Conservation (phyloP, 2,329 filamentous ascomycete genomes). For the Aspergillus fijiensis region DNA sequence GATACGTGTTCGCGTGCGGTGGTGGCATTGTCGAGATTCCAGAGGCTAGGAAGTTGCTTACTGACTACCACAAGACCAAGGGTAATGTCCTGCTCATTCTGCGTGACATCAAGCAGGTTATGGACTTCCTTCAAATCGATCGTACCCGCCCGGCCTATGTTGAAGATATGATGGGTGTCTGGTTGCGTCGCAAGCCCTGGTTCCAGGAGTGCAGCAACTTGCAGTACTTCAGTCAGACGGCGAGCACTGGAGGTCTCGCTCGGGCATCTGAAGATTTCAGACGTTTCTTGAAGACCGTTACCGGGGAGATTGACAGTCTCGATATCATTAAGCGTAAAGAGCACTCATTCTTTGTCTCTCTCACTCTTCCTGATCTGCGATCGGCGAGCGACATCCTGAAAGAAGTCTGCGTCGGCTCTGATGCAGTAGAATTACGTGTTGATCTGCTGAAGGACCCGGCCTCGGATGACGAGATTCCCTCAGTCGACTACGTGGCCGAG, state of each 20-base stretch:
- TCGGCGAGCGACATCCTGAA: constrained; percentile 65
- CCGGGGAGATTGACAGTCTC: constrained; percentile 58
- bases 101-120: constrained; percentile 80
- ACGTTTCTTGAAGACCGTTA: constrained; percentile 69
- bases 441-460: constrained; percentile 79
- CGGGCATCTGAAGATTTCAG: constrained; percentile 67
- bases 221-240: constrained; percentile 80
- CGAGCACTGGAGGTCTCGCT: constrained; percentile 51
- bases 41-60: constrained; percentile 73
- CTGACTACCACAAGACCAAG: constrained; percentile 69
- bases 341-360: constrained; percentile 86
- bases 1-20: constrained; percentile 87
- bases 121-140: constrained; percentile 84
- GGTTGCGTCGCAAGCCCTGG: constrained; percentile 83
- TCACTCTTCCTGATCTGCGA: constrained; percentile 76
- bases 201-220: constrained; percentile 92
- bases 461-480: constrained; percentile 56
- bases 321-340: constrained; percentile 61
- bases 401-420: constrained; percentile 75
- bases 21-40: constrained; percentile 88
- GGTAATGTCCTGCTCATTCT: constrained; percentile 86
- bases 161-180: constrained; percentile 88
- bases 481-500: constrained; percentile 72
- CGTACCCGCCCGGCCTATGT: constrained; percentile 89
- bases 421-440: constrained; percentile 91